A percentile compares a stretch with the other conserved stretches of the same genome.
Conservation (phyloP, 306 rosid species). For the Begonia peltatifolia region DNA sequence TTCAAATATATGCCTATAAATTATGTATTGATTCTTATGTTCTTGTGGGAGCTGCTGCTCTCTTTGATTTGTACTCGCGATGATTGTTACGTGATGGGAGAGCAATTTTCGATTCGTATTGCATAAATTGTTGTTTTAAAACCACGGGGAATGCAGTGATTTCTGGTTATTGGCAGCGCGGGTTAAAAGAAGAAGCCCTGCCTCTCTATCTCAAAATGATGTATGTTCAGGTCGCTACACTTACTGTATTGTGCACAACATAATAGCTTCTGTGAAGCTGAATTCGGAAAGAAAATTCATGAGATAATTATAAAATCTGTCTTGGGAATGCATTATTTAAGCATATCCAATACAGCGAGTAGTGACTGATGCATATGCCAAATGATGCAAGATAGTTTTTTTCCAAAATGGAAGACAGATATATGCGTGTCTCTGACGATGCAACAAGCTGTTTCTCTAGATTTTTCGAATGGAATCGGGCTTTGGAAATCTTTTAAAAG, state of each 20-base stretch:
- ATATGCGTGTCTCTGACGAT: too few relatives aligned
- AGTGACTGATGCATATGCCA: too few relatives aligned
- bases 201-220: slow-evolving; percentile 29
- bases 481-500: too few relatives aligned
- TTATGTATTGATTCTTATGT: slow-evolving; percentile 34
- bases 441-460: too few relatives aligned
- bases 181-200: slow-evolving; percentile 37
- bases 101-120: slow-evolving; percentile 28
- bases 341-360: too few relatives aligned
- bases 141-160: slow-evolving; percentile 74
- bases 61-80: slow-evolving; percentile 53
- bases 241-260: slow-evolving; percentile 47
- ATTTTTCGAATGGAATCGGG: too few relatives aligned
- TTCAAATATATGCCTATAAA: slow-evolving; percentile 32
- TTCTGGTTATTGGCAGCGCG: slow-evolving; percentile 47
- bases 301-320: slow-evolving; percentile 37
- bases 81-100: slow-evolving; percentile 39
- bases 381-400: too few relatives aligned
- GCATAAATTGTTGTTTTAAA: slow-evolving; percentile 21
- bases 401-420: too few relatives aligned
- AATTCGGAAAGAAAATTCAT: slow-evolving; percentile 26
- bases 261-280: slow-evolving; percentile 19
- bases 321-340: too few relatives aligned
- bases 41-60: slow-evolving; percentile 54
- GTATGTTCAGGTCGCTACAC: slow-evolving; percentile 39